These are phyloP conservation scores for Puccinia novopanici DNA, from an alignment of 1,284 basidiomycete species.

Conservation along the genomic window DNA sequence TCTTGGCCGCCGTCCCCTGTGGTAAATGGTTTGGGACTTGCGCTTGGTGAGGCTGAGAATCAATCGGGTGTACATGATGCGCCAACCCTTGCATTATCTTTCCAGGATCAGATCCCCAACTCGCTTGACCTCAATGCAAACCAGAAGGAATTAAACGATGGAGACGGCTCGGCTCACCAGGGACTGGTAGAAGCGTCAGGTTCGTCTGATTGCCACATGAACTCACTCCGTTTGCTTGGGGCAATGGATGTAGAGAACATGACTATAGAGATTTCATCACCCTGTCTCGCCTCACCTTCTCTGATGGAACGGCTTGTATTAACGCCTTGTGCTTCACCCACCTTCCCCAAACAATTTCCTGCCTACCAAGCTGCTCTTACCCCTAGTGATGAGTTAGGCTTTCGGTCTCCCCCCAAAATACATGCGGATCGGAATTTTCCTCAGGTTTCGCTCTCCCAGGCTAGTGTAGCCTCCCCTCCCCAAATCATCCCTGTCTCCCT, in stretches of 20 bases:
- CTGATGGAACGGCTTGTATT: slow-evolving; percentile 32
- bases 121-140: not conserved
- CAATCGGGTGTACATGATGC: not conserved
- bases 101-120: too few relatives aligned
- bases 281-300: slow-evolving; percentile 28
- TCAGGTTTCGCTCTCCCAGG: slow-evolving; percentile 25
- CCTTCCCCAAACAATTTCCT: slow-evolving; percentile 32
- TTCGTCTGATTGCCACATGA: slow-evolving; percentile 25
- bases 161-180: not conserved
- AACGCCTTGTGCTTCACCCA: slow-evolving; percentile 5
- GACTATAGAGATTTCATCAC: slow-evolving; percentile 30
- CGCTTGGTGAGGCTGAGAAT: not conserved
- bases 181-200: slow-evolving; percentile 18
- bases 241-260: slow-evolving; percentile 23
- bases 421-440: slow-evolving; percentile 20
- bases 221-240: not conserved
- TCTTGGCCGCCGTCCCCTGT: not conserved
- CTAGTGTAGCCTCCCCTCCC: slow-evolving; percentile 18
- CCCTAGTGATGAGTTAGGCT: slow-evolving; percentile 1
- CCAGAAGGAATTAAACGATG: not conserved
- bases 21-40: slow-evolving; percentile 14
- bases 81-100: not conserved
- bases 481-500: not conserved
- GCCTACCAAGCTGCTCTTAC: slow-evolving; percentile 19
- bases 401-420: slow-evolving; percentile 11